Evolutionary conservation across 371 early-diverging fungal species (phyloP), one percentile per base, ranked within the genome.

Genomic region (Mortierella polycephala): DNA sequence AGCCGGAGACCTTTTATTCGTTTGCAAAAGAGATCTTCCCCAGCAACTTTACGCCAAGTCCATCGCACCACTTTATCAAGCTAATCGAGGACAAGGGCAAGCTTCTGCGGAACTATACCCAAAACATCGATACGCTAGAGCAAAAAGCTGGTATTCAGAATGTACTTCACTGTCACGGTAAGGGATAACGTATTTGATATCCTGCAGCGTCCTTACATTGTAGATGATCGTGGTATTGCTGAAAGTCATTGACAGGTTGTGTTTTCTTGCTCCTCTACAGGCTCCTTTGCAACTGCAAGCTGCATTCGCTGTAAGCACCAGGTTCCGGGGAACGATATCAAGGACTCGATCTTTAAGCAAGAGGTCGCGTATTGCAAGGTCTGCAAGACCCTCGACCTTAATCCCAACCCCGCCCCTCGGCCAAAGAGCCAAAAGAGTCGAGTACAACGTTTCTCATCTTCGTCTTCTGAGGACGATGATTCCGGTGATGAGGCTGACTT

Each of bases 71-170:
- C 54, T 98, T 99, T 84, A 93, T 99, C 65, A 92, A 92, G 81
- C 69, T 93, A 47, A 84, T 98, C 16, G 96, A 97, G 69, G 88
- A 93, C 1, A 83, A 90, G 60, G 93, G 90, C 12, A 92, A 95
- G 76, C 85, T 97, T 50, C 75, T 98, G 39, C 86, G 98, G 57
- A 96, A 98, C 68, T 99, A 99, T 76, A 98, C 99, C 5, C 99
- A 99, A 71, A 99, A 99, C 74, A 98, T 99, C 54, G 99, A 99
- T 82, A 96, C 97, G 0, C 81, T 99, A 46, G 99, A 99, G 82
- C 92, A 94, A 55, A 89, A 89, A 45, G 94, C 96, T 7, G 96
- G 98, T 12, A 95, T 99, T 50, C 81, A 88, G 39, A 82, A 83
- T 2, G 91, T 98, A 5, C 86, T 98, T 10, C 94, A 96, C 59